These are phyloP conservation scores for Diutina pseudorugosa DNA, from an alignment of 1,139 yeast species.

Conservation along the genomic window DNA sequence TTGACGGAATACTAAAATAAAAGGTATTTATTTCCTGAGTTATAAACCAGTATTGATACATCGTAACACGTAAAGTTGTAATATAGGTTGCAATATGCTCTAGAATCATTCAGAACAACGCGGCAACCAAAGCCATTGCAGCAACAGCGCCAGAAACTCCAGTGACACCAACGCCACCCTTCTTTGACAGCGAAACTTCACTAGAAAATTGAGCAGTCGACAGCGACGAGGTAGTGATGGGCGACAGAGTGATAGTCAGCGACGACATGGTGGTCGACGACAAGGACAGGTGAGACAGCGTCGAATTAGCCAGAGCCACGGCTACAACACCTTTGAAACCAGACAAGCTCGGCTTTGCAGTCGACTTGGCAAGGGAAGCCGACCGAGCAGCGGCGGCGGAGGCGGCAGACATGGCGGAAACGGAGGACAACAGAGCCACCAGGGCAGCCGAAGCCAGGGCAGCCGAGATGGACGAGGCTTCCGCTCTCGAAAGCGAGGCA, in stretches of 20 bases:
- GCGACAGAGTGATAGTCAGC: not conserved
- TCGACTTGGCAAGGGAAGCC: not conserved
- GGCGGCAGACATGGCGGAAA: not conserved
- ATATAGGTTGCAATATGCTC: not conserved
- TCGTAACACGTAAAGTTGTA: not conserved
- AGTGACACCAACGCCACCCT: not conserved
- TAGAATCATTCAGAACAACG: not conserved
- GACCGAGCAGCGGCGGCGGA: not conserved
- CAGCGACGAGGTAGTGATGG: not conserved
- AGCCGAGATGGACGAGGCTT: not conserved
- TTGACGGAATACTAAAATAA: too few relatives aligned
- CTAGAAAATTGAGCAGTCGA: not conserved
- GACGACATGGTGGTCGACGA: not conserved
- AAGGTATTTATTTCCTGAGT: conserved; percentile 3
- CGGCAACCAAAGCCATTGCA: not conserved
- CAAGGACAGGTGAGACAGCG: not conserved
- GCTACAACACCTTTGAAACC: conserved; percentile 1
- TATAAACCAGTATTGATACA: conserved; percentile 4
- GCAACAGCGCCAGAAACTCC: conserved; percentile 2
- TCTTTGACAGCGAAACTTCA: not conserved
- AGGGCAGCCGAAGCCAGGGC: not conserved
- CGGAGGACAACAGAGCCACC: not conserved
- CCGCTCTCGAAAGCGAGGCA: not conserved
- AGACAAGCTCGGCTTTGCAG: not conserved
- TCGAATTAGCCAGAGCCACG: not conserved